Evolutionary conservation across 1,284 basidiomycete species (phyloP).

Genomic region (Lignosus rhinocerotis): DNA sequence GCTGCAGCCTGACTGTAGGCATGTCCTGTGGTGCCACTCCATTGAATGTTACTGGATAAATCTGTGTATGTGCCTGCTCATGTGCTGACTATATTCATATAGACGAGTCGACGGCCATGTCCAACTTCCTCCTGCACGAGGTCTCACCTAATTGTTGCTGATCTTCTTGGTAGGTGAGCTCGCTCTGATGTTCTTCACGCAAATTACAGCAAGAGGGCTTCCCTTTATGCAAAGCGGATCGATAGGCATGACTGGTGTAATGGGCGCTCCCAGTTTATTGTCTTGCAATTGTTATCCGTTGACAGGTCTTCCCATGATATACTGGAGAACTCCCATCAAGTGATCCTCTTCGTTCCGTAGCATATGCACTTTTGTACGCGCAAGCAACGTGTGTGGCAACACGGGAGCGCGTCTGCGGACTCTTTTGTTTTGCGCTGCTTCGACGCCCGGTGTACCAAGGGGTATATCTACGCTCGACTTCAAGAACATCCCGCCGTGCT

Average conservation of each 20-base stretch:
- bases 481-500: background rate
- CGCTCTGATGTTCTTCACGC: background rate
- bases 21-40: too few species aligned
- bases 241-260: background rate
- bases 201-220: background rate
- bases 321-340: background rate
- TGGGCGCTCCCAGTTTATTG: background rate
- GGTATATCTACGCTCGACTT: background rate
- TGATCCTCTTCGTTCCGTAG: background rate
- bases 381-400: background rate
- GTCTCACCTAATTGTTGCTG: background rate
- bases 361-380: background rate
- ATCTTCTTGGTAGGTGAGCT: background rate
- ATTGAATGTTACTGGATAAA: too few species aligned
- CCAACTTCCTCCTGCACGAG: too few species aligned
- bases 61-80: too few species aligned
- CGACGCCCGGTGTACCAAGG: background rate
- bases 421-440: slow-evolving; percentile 2
- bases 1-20: too few species aligned
- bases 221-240: background rate
- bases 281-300: background rate
- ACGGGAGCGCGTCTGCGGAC: background rate
- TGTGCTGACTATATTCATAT: too few species aligned
- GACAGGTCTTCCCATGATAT: slow-evolving; percentile 1
- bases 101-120: too few species aligned